Evolutionary conservation across 2,329 filamentous ascomycete species (phyloP), one percentile per base, ranked within the genome.

Genomic region (Eutypella sp.): DNA sequence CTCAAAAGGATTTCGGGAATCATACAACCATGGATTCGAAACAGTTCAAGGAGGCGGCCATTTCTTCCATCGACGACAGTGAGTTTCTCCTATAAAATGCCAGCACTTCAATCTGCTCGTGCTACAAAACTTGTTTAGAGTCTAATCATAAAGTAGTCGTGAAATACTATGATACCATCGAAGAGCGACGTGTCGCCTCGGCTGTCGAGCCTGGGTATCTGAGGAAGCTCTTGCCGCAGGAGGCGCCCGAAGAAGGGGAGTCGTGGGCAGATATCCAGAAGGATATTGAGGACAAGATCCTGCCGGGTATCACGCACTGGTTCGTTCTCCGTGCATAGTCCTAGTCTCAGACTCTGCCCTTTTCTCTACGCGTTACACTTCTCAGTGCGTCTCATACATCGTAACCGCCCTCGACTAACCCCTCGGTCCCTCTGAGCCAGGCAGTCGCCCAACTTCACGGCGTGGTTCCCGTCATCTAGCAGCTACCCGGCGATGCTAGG

Each of bases 371-470:
- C 25, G 8, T 8, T 29, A 7, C 25, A 29, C 13, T 13, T 29
- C 7, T 13, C 25, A 7, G 13, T 29, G 8, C 25, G 13, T 29
- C 25, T 13, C 25, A 29, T 29, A 7, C 25, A 29, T 29, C 8
- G 25, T 13, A 29, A 7, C 13, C 8, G 25, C 25, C 13, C 16
- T 33, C 31, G 3, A 24, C 19, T 10, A 25, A 29, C 34, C 38
- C 20, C 16, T 3, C 10, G 7, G n/a, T n/a, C n/a, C 19, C 19
- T 7, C 10, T 2, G 13, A n/a, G 18, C 40, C 39, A 76, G 74
- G 90, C 85, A 95, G 64, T 89, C 84, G 2, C 92, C 89, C 15
- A 90, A 92, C 62, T 97, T 96, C 75, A 89, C 96, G 81, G 92
- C 92, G 38, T 97, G 95, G 74, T 97, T 93, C 69, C 87, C 92